Percentiles rank a stretch among this genome's conserved stretches.
Conservation (phyloP, 2,329 filamentous ascomycete species). For the Aspergillus pseudotamarii region DNA sequence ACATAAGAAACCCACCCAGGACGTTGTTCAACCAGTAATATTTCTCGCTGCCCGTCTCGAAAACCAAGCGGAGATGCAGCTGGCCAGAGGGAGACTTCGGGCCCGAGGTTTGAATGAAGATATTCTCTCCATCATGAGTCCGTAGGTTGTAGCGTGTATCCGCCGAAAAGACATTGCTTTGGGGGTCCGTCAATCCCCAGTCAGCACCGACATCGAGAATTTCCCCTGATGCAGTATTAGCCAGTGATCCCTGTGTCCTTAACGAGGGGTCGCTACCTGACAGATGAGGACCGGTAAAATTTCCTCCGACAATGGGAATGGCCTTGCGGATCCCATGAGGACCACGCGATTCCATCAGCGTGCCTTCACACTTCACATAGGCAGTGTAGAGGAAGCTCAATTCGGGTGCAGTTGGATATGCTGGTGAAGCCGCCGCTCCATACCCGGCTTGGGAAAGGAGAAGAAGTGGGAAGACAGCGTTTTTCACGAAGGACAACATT, state of each 20-base stretch:
- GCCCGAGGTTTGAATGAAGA: constrained; percentile 27
- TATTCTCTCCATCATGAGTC: constrained; percentile 28
- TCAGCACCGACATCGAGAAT: constrained; percentile 31
- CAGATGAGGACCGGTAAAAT: constrained; percentile 29
- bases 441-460: neutral
- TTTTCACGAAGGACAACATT: neutral
- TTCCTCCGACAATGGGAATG: constrained; percentile 32
- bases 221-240: constrained; percentile 14
- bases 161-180: constrained; percentile 28
- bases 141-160: constrained; percentile 33
- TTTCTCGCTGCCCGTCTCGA: constrained; percentile 26
- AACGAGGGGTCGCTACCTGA: constrained; percentile 11
- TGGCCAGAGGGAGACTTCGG: constrained; percentile 22
- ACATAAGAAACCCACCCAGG: constrained; percentile 20
- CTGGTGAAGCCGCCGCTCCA: neutral
- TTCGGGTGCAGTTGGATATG: constrained; percentile 17
- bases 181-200: constrained; percentile 27
- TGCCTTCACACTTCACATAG: constrained; percentile 24
- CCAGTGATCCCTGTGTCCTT: no score
- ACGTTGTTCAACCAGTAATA: constrained; percentile 35
- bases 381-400: constrained; percentile 29
- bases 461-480: neutral
- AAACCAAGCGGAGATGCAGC: constrained; percentile 27
- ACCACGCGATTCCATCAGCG: constrained; percentile 19
- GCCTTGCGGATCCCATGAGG: constrained; percentile 25